Evolutionary conservation across 257 asterid genomes (phyloP).

Genomic region (Solanum habrochaites): DNA sequence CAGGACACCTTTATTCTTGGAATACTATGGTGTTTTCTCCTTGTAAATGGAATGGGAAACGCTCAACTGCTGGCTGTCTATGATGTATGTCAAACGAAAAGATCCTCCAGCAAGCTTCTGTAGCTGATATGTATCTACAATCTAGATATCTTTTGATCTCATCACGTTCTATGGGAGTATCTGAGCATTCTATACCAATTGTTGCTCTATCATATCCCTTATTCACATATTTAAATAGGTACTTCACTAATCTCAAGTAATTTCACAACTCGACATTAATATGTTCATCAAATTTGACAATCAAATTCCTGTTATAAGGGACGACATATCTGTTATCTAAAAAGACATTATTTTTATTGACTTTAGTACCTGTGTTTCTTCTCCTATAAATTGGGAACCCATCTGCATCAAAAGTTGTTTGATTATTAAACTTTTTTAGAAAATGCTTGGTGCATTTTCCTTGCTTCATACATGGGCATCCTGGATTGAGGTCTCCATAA

Average conservation of each 20-base stretch:
- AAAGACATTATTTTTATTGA: neutral
- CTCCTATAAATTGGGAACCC: neutral
- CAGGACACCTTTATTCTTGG: neutral
- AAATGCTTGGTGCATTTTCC: neutral
- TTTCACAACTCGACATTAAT: neutral
- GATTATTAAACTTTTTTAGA: neutral
- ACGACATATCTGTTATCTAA: neutral
- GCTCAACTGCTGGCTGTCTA: neutral
- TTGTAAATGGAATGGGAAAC: neutral
- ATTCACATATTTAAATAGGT: neutral
- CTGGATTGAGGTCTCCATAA: neutral
- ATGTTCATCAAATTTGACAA: neutral
- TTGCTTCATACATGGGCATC: neutral
- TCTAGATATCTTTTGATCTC: neutral
- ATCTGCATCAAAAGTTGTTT: neutral
- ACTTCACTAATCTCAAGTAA: neutral
- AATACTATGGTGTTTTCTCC: neutral
- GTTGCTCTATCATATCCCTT: neutral
- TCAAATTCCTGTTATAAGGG: neutral
- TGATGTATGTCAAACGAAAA: neutral
- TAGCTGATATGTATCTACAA: neutral
- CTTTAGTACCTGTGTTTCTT: neutral
- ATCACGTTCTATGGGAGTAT: neutral
- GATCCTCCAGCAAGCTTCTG: neutral
- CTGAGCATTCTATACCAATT: neutral